Percentiles rank a stretch among this genome's conserved stretches.
Conservation (phyloP, 495 filamentous ascomycete species). For the Penicillium cinerascens region DNA sequence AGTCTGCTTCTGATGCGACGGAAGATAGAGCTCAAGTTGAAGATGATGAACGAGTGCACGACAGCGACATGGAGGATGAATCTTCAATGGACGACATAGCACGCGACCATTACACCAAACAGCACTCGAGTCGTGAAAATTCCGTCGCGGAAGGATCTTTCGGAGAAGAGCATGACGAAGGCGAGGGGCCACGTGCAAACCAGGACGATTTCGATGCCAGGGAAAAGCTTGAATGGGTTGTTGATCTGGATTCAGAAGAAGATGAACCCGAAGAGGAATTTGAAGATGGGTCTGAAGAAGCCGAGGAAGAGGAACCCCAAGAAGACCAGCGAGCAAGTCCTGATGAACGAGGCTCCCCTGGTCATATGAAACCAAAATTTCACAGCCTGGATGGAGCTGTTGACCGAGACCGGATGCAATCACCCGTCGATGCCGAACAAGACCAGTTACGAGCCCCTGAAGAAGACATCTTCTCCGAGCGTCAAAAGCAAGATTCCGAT, state of each 20-base stretch:
- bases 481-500: not conserved
- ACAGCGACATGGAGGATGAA: constrained; percentile 20
- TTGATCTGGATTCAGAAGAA: constrained; percentile 2
- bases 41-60: constrained; percentile 9
- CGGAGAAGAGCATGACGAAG: constrained; percentile 5
- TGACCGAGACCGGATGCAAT: not conserved
- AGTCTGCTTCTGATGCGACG: constrained; percentile 2
- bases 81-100: constrained; percentile 12
- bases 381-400: constrained; percentile 1
- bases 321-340: not conserved
- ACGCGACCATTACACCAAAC: constrained; percentile 1
- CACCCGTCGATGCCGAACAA: not conserved
- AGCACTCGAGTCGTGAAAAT: not conserved
- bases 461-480: not conserved
- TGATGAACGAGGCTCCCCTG: not conserved
- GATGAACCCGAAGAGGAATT: not conserved
- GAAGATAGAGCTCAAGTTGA: constrained; percentile 3
- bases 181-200: not conserved
- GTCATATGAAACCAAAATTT: not conserved
- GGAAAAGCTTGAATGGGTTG: not conserved
- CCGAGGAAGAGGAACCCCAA: not conserved
- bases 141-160: not conserved
- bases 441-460: not conserved
- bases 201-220: not conserved
- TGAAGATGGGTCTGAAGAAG: not conserved